Evolutionary conservation across 805 yeast species (phyloP).

Genomic region (Vanderwaltozyma tropicalis): DNA sequence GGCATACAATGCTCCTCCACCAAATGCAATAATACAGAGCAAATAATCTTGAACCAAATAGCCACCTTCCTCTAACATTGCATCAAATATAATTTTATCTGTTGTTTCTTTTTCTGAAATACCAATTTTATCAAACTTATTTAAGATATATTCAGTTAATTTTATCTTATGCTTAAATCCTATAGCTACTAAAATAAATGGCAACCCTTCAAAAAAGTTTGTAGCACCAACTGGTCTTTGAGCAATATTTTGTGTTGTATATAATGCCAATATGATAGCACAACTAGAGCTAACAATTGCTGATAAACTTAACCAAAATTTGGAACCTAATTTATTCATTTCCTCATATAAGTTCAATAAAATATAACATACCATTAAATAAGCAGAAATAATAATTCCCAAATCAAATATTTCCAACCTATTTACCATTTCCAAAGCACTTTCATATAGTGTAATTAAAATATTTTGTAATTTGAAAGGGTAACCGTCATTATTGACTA

Average conservation of each 20-base stretch:
- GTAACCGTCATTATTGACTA: constrained; percentile 43
- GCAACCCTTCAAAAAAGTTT: constrained; percentile 80
- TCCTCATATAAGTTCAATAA: constrained; percentile 62
- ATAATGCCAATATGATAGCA: constrained; percentile 74
- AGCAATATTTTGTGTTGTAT: constrained; percentile 45
- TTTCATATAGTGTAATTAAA: constrained; percentile 31
- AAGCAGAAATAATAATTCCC: constrained; percentile 66
- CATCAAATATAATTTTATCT: constrained; percentile 25
- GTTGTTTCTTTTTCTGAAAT: constrained; percentile 23
- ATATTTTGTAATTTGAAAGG: constrained; percentile 47
- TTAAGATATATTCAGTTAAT: constrained; percentile 51
- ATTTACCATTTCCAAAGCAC: constrained; percentile 37
- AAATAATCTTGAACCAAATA: constrained; percentile 57
- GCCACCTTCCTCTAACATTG: constrained; percentile 30
- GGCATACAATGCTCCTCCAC: constrained; percentile 53
- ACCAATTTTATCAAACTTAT: constrained; percentile 26
- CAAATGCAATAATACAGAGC: constrained; percentile 61
- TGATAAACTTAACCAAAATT: constrained; percentile 76
- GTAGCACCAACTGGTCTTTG: constrained; percentile 56
- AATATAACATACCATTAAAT: constrained; percentile 80
- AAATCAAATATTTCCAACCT: constrained; percentile 84
- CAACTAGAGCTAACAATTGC: constrained; percentile 69
- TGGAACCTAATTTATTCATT: constrained; percentile 70
- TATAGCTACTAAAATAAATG: constrained; percentile 82
- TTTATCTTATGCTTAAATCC: constrained; percentile 83